Base-by-base conservation (phyloP, 495 filamentous ascomycete genomes). In the Cairneyella variabilis region DNA sequence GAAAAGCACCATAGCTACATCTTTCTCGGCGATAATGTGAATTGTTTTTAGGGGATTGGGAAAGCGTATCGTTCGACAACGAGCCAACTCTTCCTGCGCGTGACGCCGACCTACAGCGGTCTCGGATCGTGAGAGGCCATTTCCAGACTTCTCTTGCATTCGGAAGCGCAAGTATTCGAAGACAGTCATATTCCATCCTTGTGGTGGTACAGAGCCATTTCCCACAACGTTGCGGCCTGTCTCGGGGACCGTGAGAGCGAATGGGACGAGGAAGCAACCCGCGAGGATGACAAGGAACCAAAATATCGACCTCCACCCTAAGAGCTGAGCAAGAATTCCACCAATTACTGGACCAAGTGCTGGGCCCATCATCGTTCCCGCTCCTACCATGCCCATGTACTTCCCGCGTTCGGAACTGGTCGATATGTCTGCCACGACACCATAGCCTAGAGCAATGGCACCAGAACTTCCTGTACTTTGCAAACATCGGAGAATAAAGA, bases 41-140 rank as follows among this genome's bases (percentile, higher is more conserved):
- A 92, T 69, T 0, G 84, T 83, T 22, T 82, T 74, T 23, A 90
- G 64, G 0, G 89, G 88, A 50, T 91, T 91, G 0, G 88, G 88
- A 27, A 84, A 77, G 3, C 71, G 68, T 17, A 89, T 64, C 60
- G 80, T 82, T 32, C 72, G 71, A 38, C 70, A 72, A 30, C 44
- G 62, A 12, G 67, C 59, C 10, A 71, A 58, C 30, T 55, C 52
- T 32, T 56, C 59, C 48, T 64, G 64, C 3, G 64, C 62, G 1
- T 45, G 40, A 5, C 59, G 59, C 2, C 56, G 53, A 4, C 53
- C 42, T 50, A 60, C 56, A 12, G 54, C 48, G 2, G 56, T 57
- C 12, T 30, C 37, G 2, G 58, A 38, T 40, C 55, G 27, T 1
- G 58, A 46, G 7, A 64, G 55, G 7, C 30, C 50, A 27, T 63